Evolutionary conservation across 257 asterid species (phyloP).

Genomic region (Solanum microdontum): DNA sequence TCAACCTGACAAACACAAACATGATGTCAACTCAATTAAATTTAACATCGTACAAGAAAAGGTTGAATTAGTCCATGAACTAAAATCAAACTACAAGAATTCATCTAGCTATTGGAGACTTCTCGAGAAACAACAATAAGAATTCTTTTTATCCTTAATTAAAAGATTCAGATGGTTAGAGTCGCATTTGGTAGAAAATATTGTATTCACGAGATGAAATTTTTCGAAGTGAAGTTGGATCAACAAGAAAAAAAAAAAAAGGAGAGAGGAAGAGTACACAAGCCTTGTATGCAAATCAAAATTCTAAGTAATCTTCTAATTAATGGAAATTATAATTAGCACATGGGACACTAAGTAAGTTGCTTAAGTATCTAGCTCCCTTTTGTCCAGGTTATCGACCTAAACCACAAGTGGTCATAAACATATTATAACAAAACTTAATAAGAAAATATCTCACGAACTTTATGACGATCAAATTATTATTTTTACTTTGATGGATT

Average conservation of each 20-base stretch:
- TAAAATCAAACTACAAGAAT: neutral
- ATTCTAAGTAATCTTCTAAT: neutral
- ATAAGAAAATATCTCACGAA: neutral
- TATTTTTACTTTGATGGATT: neutral
- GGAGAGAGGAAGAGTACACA: neutral
- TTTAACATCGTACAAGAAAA: neutral
- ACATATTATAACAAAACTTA: neutral
- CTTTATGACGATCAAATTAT: neutral
- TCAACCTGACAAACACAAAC: neutral
- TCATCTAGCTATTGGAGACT: neutral
- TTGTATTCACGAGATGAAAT: neutral
- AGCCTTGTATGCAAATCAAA: neutral
- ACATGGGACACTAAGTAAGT: neutral
- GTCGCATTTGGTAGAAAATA: neutral
- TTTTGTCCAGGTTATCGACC: neutral
- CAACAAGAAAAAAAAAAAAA: neutral
- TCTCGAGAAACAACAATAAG: neutral
- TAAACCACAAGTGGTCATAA: neutral
- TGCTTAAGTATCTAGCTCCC: neutral
- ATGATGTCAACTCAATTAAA: neutral
- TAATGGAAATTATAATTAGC: neutral
- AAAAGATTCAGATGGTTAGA: neutral
- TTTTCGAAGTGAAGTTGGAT: fast-evolving
- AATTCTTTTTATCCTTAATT: neutral
- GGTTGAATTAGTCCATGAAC: neutral